Percentiles rank a stretch among this genome's conserved stretches.
Evolutionary conservation across 495 filamentous ascomycete genomes (phyloP).

Genomic region (Trichoderma virens): DNA sequence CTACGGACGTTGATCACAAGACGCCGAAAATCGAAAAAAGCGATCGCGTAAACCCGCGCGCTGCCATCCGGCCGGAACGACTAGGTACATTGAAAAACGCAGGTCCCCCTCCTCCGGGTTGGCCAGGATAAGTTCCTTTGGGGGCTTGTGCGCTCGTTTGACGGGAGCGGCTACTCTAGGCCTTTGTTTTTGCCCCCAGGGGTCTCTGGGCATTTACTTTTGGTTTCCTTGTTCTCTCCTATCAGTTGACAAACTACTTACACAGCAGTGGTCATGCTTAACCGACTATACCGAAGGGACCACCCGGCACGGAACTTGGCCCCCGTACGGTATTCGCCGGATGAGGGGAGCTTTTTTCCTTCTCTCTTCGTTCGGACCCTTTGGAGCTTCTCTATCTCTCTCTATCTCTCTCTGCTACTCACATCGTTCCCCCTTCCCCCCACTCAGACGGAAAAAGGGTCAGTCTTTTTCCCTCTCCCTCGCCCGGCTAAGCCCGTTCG

Average conservation of each 20-base stretch:
- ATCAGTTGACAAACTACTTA: background rate
- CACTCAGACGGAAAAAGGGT: no score
- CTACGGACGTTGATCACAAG: slow-evolving; percentile 8
- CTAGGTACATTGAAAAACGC: background rate
- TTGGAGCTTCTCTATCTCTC: background rate
- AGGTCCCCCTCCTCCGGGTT: background rate
- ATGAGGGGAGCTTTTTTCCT: slow-evolving; percentile 4
- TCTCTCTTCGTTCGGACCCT: background rate
- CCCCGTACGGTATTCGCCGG: slow-evolving; percentile 1
- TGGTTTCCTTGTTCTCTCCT: no score
- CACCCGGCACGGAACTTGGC: background rate
- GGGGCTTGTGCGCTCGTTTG: no score
- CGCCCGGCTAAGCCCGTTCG: background rate
- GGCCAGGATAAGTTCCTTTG: no score
- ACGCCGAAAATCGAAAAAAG: background rate
- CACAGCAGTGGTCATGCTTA: background rate
- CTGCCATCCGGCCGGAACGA: slow-evolving; percentile 1
- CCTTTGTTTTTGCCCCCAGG: background rate
- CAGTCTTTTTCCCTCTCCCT: no score
- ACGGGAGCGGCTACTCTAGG: background rate
- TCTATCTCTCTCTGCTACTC: background rate
- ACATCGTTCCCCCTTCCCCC: no score
- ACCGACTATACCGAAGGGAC: slow-evolving; percentile 3
- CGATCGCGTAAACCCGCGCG: background rate
- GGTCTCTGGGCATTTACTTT: no score